phyloP scores from a whole-genome alignment of 2,329 filamentous ascomycete genomes.

The Sclerotiophoma versabilis region DNA sequence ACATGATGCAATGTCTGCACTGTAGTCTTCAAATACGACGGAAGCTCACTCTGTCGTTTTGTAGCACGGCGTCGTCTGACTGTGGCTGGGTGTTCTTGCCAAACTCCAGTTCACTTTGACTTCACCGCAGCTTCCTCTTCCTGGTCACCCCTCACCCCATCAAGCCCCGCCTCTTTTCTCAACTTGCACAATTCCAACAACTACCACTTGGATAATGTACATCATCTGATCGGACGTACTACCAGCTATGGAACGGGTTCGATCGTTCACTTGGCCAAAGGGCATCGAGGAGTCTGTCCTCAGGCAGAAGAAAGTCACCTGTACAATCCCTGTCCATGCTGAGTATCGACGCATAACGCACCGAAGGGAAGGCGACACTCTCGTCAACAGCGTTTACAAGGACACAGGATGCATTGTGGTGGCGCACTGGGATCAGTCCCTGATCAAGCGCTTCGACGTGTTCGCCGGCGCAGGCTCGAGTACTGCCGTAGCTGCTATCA shows the following conservation, averaged over 20 bases:
- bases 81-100: neutral
- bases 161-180: neutral
- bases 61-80: too few species aligned
- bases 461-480: conserved; percentile 29
- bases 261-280: conserved; percentile 2
- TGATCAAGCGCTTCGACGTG: conserved; percentile 34
- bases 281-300: conserved; percentile 5
- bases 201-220: too few species aligned
- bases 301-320: conserved; percentile 1
- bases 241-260: neutral
- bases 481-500: conserved; percentile 27
- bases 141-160: neutral
- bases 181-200: neutral
- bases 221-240: neutral
- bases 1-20: too few species aligned
- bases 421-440: conserved; percentile 17
- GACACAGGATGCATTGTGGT: conserved; percentile 31
- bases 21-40: too few species aligned
- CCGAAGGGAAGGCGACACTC: conserved; percentile 20
- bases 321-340: conserved; percentile 24
- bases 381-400: conserved; percentile 24
- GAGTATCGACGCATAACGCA: conserved; percentile 27
- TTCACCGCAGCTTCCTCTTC: neutral
- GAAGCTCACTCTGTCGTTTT: too few species aligned
- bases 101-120: conserved; percentile 5